Base-by-base conservation (phyloP, 2,329 filamentous ascomycete genomes). In the Phoma sp. region DNA sequence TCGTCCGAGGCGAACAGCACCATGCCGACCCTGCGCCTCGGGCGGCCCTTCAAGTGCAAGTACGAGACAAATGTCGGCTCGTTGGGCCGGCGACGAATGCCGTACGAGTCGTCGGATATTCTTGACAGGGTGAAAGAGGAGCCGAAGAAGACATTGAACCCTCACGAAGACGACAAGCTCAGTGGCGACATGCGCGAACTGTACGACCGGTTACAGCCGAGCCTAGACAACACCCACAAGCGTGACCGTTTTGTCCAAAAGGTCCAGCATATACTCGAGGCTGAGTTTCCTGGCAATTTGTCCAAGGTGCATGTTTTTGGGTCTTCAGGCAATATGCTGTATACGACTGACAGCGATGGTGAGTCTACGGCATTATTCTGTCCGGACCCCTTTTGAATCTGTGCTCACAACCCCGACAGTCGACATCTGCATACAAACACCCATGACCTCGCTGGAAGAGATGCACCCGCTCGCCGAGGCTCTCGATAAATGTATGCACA, bases 321-420 rank as follows among this genome's bases (percentile, higher is more conserved):
- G n/a, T 98, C 95, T 5, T 98, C 95, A 4, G 95, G 95, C 40
- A 99, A 99, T 75, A 80, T 95, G 74, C 80, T 99, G 51, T 97
- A 92, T 76, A 96, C 93, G 28, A 93, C 92, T 75, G 92, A 97
- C 71, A 99, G 95, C 46, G 95, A 99, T 79, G 91, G 92, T 96
- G 80, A 67, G 87, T 28, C 23, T 36, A 5, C 18, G 14, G 12
- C 2, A 29, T 23, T 21, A 32, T 11, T 12, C 6, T 9, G 7
- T 30, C 18, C 10, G 5, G 12, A 15, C 3, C 12, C 15, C 29
- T n/a, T n/a, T n/a, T 20, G 15, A n/a, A 23, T 14, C 7, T 20
- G 11, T 12, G 55, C 71, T 76, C 48, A 77, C 59, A 26, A 4
- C 25, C 15, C 56, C 3, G n/a, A 28, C 38, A 96, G 93, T 99